Conservation (phyloP, 2,329 filamentous ascomycete genomes). For the Seiridium cupressi region DNA sequence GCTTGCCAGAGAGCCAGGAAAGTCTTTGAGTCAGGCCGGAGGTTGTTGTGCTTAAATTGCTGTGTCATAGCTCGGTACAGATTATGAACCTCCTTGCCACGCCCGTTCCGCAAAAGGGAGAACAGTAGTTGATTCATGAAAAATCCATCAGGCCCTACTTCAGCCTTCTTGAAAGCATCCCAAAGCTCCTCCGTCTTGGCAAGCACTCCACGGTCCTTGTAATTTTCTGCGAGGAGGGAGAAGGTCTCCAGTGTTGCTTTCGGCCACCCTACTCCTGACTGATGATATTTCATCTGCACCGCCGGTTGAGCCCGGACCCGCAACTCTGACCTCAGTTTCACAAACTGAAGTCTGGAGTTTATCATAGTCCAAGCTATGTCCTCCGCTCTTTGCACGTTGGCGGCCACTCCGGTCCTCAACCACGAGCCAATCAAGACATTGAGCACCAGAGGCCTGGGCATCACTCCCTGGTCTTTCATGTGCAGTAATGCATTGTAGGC, state of each 20-base stretch:
- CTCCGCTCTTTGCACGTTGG: slow-evolving; percentile 61
- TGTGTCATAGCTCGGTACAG: slow-evolving; percentile 55
- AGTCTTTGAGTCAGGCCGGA: slow-evolving; percentile 63
- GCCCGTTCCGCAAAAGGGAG: slow-evolving; percentile 60
- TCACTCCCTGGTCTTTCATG: slow-evolving; percentile 69
- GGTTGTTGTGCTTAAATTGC: slow-evolving; percentile 36
- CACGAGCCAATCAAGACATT: slow-evolving; percentile 82
- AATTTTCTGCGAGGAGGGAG: slow-evolving; percentile 70
- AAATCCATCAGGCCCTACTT: slow-evolving; percentile 67
- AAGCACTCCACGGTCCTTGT: slow-evolving; percentile 60
- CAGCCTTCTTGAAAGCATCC: slow-evolving; percentile 58
- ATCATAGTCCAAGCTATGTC: slow-evolving; percentile 76
- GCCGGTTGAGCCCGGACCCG: slow-evolving; percentile 24
- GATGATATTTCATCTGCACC: slow-evolving; percentile 17
- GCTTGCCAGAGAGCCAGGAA: slow-evolving; percentile 67
- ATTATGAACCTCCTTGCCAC: slow-evolving; percentile 50
- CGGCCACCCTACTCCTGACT: slow-evolving; percentile 38
- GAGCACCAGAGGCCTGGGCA: slow-evolving; percentile 70
- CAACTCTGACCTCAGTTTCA: slow-evolving; percentile 42
- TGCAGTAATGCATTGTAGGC: slow-evolving; percentile 71
- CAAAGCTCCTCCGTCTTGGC: slow-evolving; percentile 58
- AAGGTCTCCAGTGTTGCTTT: slow-evolving; percentile 76
- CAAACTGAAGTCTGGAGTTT: slow-evolving; percentile 61
- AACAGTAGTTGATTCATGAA: slow-evolving; percentile 79
- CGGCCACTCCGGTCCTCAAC: slow-evolving; percentile 60